Evolutionary conservation across 768 basidiomycete species (phyloP).

Genomic region (Mycena vitilis): DNA sequence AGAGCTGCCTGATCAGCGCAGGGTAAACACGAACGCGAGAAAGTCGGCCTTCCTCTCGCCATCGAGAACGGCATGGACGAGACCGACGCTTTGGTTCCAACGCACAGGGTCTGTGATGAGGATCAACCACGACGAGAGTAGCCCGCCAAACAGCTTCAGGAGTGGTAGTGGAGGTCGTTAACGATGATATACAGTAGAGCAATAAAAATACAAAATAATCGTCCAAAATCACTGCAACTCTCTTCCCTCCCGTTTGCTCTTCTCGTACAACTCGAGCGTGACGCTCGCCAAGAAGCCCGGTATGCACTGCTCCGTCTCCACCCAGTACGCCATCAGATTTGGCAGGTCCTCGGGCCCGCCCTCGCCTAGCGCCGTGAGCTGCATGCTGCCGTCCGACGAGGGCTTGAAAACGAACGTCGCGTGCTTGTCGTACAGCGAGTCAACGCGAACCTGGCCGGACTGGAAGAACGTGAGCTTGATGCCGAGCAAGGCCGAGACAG

Average conservation of each 20-base stretch:
- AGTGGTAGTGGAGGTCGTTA: too few species aligned
- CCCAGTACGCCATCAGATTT: conserved; percentile 86
- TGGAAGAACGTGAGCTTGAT: conserved; percentile 93
- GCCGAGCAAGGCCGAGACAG: conserved; percentile 89
- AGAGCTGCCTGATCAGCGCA: too few species aligned
- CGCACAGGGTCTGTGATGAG: too few species aligned
- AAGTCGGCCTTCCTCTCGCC: too few species aligned
- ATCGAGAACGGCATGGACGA: too few species aligned
- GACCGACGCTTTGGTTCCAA: too few species aligned
- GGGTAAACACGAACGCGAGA: too few species aligned
- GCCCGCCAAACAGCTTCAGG: too few species aligned
- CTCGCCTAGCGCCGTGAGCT: conserved; percentile 79
- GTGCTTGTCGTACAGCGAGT: conserved; percentile 88
- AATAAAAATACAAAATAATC: conserved; percentile 3
- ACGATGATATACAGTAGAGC: too few species aligned
- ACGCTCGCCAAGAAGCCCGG: conserved; percentile 92
- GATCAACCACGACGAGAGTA: too few species aligned
- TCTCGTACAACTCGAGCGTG: conserved; percentile 89
- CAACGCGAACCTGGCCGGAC: conserved; percentile 90
- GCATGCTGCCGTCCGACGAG: conserved; percentile 62
- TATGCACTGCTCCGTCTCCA: conserved; percentile 85
- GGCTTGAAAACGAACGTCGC: conserved; percentile 92
- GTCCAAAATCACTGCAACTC: not conserved
- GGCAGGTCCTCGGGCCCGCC: conserved; percentile 81
- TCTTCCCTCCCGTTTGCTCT: conserved; percentile 56